A percentile compares a stretch with the other conserved stretches of the same genome.
Conservation (phyloP, 345 rosid genomes). For the Turnera subulata region DNA sequence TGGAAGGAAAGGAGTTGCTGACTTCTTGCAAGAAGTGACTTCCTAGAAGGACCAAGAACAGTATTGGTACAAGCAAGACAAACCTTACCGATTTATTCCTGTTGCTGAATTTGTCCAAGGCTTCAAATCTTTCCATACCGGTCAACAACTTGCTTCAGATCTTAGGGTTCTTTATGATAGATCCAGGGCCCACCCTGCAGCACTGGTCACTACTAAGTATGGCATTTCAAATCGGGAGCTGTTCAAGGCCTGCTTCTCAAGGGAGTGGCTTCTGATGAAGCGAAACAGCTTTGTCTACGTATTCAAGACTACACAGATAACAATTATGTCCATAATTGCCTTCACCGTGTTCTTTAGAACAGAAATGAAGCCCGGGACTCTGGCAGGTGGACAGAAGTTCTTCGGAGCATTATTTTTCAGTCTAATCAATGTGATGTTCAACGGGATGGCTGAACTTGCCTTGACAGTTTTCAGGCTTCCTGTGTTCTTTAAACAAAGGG, state of each 20-base stretch:
- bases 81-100: conserved; percentile 30
- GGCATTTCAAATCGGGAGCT: conserved; percentile 45
- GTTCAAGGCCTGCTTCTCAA: conserved; percentile 44
- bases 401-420: conserved; percentile 47
- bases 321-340: conserved; percentile 38
- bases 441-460: conserved; percentile 52
- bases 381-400: conserved; percentile 37
- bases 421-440: conserved; percentile 48
- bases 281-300: conserved; percentile 36
- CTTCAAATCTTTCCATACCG: conserved; percentile 34
- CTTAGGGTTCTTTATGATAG: conserved; percentile 30
- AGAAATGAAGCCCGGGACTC: conserved; percentile 37
- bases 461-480: conserved; percentile 44
- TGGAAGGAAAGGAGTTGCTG: conserved; percentile 48
- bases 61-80: conserved; percentile 35
- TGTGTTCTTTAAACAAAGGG: conserved; percentile 44
- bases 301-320: conserved; percentile 42
- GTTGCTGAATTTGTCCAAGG: conserved; percentile 32
- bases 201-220: conserved; percentile 33
- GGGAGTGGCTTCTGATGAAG: conserved; percentile 41
- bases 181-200: conserved; percentile 33
- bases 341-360: conserved; percentile 40
- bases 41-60: conserved; percentile 51
- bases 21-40: conserved; percentile 48
- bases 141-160: conserved; percentile 27